phyloP scores from a whole-genome alignment of 2,329 filamentous ascomycete genomes.

The Rhytidhysteron rufulum region DNA sequence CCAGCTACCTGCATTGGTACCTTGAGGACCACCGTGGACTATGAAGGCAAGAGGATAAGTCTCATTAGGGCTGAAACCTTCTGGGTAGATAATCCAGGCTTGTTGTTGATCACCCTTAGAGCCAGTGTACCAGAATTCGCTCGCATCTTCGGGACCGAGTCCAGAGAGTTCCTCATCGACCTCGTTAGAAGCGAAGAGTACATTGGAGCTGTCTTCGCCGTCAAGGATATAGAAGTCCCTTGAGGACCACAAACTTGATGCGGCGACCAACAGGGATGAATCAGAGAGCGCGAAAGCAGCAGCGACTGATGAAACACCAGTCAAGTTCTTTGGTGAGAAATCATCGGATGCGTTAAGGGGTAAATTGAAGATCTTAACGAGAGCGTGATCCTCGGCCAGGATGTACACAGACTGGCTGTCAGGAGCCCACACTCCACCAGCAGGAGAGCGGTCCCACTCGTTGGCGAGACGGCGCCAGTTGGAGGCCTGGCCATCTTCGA shows the following conservation, averaged over 20 bases:
- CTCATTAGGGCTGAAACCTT: slow-evolving; percentile 62
- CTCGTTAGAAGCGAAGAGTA: slow-evolving; percentile 58
- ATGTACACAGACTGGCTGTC: slow-evolving; percentile 28
- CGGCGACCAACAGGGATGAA: slow-evolving; percentile 46
- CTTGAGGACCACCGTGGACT: slow-evolving; percentile 80
- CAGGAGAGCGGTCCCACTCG: slow-evolving; percentile 27
- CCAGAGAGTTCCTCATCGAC: slow-evolving; percentile 63
- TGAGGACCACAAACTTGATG: slow-evolving; percentile 28
- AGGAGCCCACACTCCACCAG: slow-evolving; percentile 27
- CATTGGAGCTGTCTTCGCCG: slow-evolving; percentile 30
- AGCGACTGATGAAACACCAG: slow-evolving; percentile 36
- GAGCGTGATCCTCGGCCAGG: slow-evolving; percentile 31
- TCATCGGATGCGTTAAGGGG: slow-evolving; percentile 54
- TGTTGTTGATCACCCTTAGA: slow-evolving; percentile 59
- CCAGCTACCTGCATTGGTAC: slow-evolving; percentile 71
- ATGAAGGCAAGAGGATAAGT: slow-evolving; percentile 76
- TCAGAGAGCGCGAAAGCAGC: slow-evolving; percentile 56
- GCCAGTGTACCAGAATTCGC: slow-evolving; percentile 69
- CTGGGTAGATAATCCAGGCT: slow-evolving; percentile 62
- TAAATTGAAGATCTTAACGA: slow-evolving; percentile 55
- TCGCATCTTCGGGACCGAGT: slow-evolving; percentile 58
- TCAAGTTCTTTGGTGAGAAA: slow-evolving; percentile 39
- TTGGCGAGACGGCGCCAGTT: slow-evolving; percentile 28
- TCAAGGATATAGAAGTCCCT: slow-evolving; percentile 26
- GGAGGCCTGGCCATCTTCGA: slow-evolving; percentile 20